Evolutionary conservation across 1,284 basidiomycete genomes (phyloP), one percentile per base, ranked within the genome.

Genomic region (Volvariella volvacea): DNA sequence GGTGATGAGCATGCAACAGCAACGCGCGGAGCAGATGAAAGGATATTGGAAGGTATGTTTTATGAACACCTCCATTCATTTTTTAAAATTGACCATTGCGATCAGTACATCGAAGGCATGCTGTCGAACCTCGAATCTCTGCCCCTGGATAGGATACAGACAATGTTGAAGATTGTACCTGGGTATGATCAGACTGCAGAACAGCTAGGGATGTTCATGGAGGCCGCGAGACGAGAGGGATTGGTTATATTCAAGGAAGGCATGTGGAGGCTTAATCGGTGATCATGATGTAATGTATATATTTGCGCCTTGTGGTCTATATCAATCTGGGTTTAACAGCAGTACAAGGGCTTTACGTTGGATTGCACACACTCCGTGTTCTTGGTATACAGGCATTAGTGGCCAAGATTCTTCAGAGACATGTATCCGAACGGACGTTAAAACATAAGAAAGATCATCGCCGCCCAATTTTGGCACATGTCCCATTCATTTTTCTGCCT

Each of bases 21-120:
- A 88, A 45, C 83, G 88, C 57, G 81, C 83, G 0, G 88, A 88
- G 53, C 83, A 90, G 62, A 89, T 92, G 85, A 76, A 71, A 48
- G 74, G 90, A 2, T 88, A 82, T 58, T 93, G 89, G 88, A 88
- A 85, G 74, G 90, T 87, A 38, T 17, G 50, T 47, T 28, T 68
- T 55, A 25, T 44, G 31, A 44, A 42, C 46, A 6, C 16, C 25
- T 44, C 45, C 37, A 17, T 39, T 31, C 17, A 19, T 43, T 19
- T 2, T 30, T 16, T 32, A 17, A 19, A 7, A 7, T 4, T 8
- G 16, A 17, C 22, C 37, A 2, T 21, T 12, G 39, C 37, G 4
- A n/a, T 39, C 49, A 86, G 83, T 88, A 83, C 60, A 82, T 89
- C 49, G 80, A 88, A 62, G 88, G 88, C 25, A 88, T 91, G 81